Conservation (phyloP, 768 basidiomycete species). For the Tricholoma furcatifolium region DNA sequence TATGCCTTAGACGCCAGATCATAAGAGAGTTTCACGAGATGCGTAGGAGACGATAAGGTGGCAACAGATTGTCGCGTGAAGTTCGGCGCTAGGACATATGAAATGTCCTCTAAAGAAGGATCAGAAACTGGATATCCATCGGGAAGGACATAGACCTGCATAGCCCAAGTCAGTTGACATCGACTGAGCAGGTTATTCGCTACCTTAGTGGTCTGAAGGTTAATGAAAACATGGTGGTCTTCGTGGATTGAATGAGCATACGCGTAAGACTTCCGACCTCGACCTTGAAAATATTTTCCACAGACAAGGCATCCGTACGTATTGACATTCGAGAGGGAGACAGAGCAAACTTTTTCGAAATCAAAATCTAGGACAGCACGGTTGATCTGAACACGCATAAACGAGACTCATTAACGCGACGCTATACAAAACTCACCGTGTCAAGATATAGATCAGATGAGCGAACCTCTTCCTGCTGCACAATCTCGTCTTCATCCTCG, state of each 20-base stretch:
- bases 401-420: slow-evolving; percentile 10
- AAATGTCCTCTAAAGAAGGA: slow-evolving; percentile 94
- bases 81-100: slow-evolving; percentile 85
- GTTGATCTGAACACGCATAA: slow-evolving; percentile 64
- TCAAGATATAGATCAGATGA: slow-evolving; percentile 93
- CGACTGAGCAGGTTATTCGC: slow-evolving; percentile 15
- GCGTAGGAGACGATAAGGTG: slow-evolving; percentile 54
- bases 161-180: slow-evolving; percentile 14
- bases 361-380: slow-evolving; percentile 92
- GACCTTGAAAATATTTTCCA: slow-evolving; percentile 98
- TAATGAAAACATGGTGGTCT: slow-evolving; percentile 98
- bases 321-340: slow-evolving; percentile 95
- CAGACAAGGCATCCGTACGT: slow-evolving; percentile 97
- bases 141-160: slow-evolving; percentile 92
- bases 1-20: slow-evolving; percentile 83
- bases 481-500: slow-evolving; percentile 33
- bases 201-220: slow-evolving; percentile 91
- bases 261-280: slow-evolving; percentile 91
- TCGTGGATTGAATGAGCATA: slow-evolving; percentile 97
- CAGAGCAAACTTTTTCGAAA: slow-evolving; percentile 98
- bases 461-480: slow-evolving; percentile 32
- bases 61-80: slow-evolving; percentile 66
- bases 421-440: slow-evolving; percentile 57
- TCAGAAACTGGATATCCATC: slow-evolving; percentile 97
- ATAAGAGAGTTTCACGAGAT: slow-evolving; percentile 74